A percentile compares a stretch with the other conserved stretches of the same genome.
Evolutionary conservation across 2,329 filamentous ascomycete genomes (phyloP).

Genomic region (Penicillium sp.): DNA sequence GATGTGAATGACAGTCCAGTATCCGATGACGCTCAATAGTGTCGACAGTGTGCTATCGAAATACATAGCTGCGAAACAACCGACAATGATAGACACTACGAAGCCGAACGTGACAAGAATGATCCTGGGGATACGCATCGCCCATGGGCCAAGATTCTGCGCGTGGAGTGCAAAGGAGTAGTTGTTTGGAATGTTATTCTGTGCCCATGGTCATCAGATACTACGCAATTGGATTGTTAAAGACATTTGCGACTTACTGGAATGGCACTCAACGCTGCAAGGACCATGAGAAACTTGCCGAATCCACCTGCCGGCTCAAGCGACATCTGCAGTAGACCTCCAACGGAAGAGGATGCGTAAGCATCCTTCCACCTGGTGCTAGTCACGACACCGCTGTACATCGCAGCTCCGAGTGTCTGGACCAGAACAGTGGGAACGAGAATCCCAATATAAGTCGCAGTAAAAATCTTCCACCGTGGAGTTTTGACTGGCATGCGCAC

Average conservation of each 20-base stretch:
- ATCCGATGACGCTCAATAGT: constrained; percentile 49
- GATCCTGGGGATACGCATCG: constrained; percentile 31
- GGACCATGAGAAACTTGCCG: constrained; percentile 35
- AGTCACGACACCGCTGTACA: constrained; percentile 31
- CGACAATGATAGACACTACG: constrained; percentile 31
- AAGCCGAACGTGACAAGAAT: constrained; percentile 36
- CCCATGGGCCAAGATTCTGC: constrained; percentile 37
- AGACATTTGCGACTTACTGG: constrained; percentile 20
- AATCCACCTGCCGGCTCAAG: constrained; percentile 34
- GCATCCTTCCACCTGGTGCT: constrained; percentile 28
- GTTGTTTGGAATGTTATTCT: constrained; percentile 41
- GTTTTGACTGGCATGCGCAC: constrained; percentile 39
- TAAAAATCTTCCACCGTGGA: constrained; percentile 33
- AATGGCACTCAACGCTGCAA: constrained; percentile 34
- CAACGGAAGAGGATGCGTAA: constrained; percentile 27
- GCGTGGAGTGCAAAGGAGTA: constrained; percentile 38
- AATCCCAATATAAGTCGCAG: constrained; percentile 20
- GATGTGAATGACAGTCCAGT: constrained; percentile 47
- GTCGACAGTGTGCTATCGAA: constrained; percentile 42
- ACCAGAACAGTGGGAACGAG: constrained; percentile 33
- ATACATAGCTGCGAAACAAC: constrained; percentile 34
- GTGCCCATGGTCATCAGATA: not conserved
- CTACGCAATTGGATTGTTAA: not conserved
- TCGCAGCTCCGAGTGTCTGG: constrained; percentile 32
- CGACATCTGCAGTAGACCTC: constrained; percentile 33